Evolutionary conservation across 148 eudicot species (phyloP).

Genomic region (Dianthus caryophyllus): DNA sequence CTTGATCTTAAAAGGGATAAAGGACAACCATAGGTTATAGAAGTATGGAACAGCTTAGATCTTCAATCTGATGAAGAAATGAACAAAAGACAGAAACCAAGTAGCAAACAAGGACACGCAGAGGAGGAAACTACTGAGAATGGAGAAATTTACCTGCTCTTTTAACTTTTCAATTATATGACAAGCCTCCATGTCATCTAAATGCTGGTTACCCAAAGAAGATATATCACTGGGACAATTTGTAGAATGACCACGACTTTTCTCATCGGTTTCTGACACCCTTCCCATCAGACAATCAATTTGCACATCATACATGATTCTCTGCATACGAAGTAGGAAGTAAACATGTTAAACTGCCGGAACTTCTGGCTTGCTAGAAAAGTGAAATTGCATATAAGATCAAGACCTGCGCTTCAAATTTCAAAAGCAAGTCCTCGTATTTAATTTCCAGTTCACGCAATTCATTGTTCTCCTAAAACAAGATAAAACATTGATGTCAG

Average conservation of each 20-base stretch:
- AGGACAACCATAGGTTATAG: neutral
- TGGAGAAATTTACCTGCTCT: constrained; percentile 59
- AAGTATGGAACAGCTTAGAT: constrained; percentile 11
- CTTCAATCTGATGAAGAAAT: neutral
- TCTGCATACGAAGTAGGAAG: constrained; percentile 32
- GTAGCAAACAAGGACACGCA: neutral
- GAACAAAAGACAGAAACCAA: neutral
- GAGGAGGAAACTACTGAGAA: constrained; percentile 7
- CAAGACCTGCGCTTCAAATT: constrained; percentile 73
- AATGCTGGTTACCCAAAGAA: constrained; percentile 19
- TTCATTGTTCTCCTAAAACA: constrained; percentile 52
- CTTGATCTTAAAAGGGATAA: constrained; percentile 39
- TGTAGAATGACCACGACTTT: constrained; percentile 7
- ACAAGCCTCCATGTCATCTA: constrained; percentile 53
- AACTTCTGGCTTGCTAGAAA: neutral
- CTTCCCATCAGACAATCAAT: constrained; percentile 57
- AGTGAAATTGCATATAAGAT: constrained; percentile 1
- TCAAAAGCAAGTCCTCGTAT: constrained; percentile 61
- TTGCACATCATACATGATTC: constrained; percentile 57
- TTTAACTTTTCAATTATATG: constrained; percentile 61
- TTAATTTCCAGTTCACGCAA: constrained; percentile 49
- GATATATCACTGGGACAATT: constrained; percentile 17
- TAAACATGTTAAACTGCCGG: neutral
- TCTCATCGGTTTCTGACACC: constrained; percentile 43
- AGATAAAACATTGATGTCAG: constrained; percentile 23